phyloP scores from a whole-genome alignment of 768 basidiomycete species.

The Leccinum longicurvipes region DNA sequence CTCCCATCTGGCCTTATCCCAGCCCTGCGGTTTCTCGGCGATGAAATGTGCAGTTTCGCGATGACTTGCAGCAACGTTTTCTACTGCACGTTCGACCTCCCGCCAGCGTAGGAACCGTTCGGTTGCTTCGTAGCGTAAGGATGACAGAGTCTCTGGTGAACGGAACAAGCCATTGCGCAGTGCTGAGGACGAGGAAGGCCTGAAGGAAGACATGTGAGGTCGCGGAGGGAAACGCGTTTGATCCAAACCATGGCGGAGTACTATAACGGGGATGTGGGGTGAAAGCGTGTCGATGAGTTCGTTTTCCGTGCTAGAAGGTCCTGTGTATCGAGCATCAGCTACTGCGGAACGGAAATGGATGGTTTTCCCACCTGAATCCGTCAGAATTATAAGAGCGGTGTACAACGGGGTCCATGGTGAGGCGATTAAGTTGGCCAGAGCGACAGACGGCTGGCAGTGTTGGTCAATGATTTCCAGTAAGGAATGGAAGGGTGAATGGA shows the following conservation, averaged over 20 bases:
- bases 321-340: slow-evolving; percentile 8
- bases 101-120: slow-evolving; percentile 72
- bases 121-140: slow-evolving; percentile 59
- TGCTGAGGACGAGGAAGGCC: slow-evolving; percentile 47
- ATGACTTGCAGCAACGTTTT: slow-evolving; percentile 36
- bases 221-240: slow-evolving; percentile 29
- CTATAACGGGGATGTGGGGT: slow-evolving; percentile 54
- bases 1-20: slow-evolving; percentile 68
- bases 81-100: slow-evolving; percentile 59
- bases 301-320: slow-evolving; percentile 36
- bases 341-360: slow-evolving; percentile 2
- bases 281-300: slow-evolving; percentile 48
- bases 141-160: slow-evolving; percentile 56
- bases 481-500: slow-evolving; percentile 56
- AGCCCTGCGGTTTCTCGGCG: slow-evolving; percentile 30
- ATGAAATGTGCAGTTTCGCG: slow-evolving; percentile 23
- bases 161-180: slow-evolving; percentile 62
- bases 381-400: slow-evolving; percentile 56
- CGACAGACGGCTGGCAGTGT: slow-evolving; percentile 46
- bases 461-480: slow-evolving; percentile 54
- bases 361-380: slow-evolving; percentile 42
- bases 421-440: slow-evolving; percentile 52
- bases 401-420: slow-evolving; percentile 57
- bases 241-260: slow-evolving; percentile 43
- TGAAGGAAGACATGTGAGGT: slow-evolving; percentile 51